phyloP scores from a whole-genome alignment of 805 yeast species.

The Hanseniaspora vineae region DNA sequence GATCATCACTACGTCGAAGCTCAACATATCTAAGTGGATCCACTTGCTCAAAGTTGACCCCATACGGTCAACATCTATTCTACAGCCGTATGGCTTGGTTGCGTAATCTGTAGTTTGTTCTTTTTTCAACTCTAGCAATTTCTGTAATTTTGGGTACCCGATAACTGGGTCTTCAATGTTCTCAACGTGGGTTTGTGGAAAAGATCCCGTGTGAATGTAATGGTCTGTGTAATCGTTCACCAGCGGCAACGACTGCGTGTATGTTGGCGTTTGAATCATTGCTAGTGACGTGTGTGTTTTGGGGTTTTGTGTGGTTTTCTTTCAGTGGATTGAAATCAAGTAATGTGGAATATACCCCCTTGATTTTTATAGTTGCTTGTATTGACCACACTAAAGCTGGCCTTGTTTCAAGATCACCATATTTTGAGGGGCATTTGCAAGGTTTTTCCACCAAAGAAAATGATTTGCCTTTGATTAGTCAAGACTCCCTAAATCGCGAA shows the following conservation, averaged over 20 bases:
- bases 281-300: neutral
- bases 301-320: neutral
- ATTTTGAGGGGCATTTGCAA: too few relatives aligned
- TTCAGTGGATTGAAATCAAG: neutral
- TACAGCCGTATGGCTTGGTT: constrained; percentile 52
- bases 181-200: constrained; percentile 53
- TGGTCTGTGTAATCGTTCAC: constrained; percentile 55
- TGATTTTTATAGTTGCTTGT: too few relatives aligned
- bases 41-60: constrained; percentile 45
- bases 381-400: too few relatives aligned
- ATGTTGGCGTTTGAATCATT: constrained; percentile 3
- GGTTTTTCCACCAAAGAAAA: too few relatives aligned
- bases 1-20: constrained; percentile 85
- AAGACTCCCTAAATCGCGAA: too few relatives aligned
- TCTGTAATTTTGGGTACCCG: constrained; percentile 79
- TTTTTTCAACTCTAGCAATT: constrained; percentile 51
- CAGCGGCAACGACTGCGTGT: constrained; percentile 1
- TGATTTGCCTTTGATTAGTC: too few relatives aligned
- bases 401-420: too few relatives aligned
- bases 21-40: constrained; percentile 43
- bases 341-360: too few relatives aligned
- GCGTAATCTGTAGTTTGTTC: constrained; percentile 42
- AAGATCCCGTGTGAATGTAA: constrained; percentile 46
- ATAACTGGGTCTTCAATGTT: constrained; percentile 55
- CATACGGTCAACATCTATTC: constrained; percentile 40